phyloP scores from a whole-genome alignment of 2,329 filamentous ascomycete species.

The Colletotrichum neosansevieriae region DNA sequence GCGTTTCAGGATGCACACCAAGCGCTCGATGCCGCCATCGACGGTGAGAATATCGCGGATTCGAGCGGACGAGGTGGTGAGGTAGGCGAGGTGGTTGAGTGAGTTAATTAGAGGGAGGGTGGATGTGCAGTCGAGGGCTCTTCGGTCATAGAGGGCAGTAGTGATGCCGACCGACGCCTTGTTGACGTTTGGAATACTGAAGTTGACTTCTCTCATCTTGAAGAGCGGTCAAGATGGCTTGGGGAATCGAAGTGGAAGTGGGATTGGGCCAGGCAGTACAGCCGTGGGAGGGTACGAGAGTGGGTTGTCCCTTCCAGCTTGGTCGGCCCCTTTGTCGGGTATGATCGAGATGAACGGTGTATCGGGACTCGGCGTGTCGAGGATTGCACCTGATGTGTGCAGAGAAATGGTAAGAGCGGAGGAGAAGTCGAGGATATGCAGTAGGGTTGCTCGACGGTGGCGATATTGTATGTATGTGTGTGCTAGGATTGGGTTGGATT shows the following conservation, averaged over 20 bases:
- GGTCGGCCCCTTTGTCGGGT: constrained; percentile 33
- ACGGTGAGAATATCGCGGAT: constrained; percentile 98
- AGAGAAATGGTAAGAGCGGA: constrained; percentile 18
- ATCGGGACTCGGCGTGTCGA: constrained; percentile 33
- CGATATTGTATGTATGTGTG: constrained; percentile 31
- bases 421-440: constrained; percentile 7
- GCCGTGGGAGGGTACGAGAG: constrained; percentile 29
- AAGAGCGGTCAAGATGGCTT: constrained; percentile 23
- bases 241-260: constrained; percentile 9
- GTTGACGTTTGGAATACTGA: constrained; percentile 99
- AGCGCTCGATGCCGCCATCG: constrained; percentile 95
- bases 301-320: constrained; percentile 36
- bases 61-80: constrained; percentile 96
- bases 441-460: constrained; percentile 31
- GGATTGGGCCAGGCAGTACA: constrained; percentile 38
- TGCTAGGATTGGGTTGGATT: constrained; percentile 30
- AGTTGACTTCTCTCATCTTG: constrained; percentile 99
- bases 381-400: constrained; percentile 15
- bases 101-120: constrained; percentile 98
- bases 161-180: constrained; percentile 99
- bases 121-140: constrained; percentile 97
- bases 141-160: constrained; percentile 95
- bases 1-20: constrained; percentile 98
- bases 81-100: constrained; percentile 97
- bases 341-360: constrained; percentile 8